Evolutionary conservation across 1,284 basidiomycete genomes (phyloP).

Genomic region (Grifola frondosa): DNA sequence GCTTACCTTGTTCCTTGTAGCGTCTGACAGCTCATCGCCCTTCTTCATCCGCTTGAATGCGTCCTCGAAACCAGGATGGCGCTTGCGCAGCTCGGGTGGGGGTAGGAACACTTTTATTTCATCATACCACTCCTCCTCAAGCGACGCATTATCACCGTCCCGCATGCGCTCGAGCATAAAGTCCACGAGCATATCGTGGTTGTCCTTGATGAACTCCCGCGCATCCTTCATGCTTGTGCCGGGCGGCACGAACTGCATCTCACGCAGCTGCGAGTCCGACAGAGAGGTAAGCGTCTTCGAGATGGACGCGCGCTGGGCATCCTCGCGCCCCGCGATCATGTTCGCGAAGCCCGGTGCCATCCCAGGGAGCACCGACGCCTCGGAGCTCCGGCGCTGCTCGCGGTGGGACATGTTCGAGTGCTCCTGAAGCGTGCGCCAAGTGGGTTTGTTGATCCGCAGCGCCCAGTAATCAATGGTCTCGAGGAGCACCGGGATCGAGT

Average conservation of each 20-base stretch:
- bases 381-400: background rate
- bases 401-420: background rate
- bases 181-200: conserved; percentile 5
- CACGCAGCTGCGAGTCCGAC: conserved; percentile 1
- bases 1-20: conserved; percentile 1
- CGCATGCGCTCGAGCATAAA: background rate
- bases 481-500: conserved; percentile 1
- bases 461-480: conserved; percentile 13
- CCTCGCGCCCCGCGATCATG: background rate
- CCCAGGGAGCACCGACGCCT: background rate
- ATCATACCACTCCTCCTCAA: conserved; percentile 10
- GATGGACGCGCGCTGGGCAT: conserved; percentile 4
- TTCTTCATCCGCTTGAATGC: conserved; percentile 1
- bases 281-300: background rate
- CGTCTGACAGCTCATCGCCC: background rate
- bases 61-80: conserved; percentile 3
- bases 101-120: conserved; percentile 9
- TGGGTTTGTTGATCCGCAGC: conserved; percentile 1
- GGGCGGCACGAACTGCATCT: conserved; percentile 2
- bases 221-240: background rate
- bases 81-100: conserved; percentile 2
- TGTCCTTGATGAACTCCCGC: conserved; percentile 1
- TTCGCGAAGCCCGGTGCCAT: background rate
- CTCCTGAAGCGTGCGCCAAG: conserved; percentile 1
- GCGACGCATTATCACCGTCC: background rate